Evolutionary conservation across 179 eudicot species (phyloP).

Genomic region (Monotropa hypopitys): DNA sequence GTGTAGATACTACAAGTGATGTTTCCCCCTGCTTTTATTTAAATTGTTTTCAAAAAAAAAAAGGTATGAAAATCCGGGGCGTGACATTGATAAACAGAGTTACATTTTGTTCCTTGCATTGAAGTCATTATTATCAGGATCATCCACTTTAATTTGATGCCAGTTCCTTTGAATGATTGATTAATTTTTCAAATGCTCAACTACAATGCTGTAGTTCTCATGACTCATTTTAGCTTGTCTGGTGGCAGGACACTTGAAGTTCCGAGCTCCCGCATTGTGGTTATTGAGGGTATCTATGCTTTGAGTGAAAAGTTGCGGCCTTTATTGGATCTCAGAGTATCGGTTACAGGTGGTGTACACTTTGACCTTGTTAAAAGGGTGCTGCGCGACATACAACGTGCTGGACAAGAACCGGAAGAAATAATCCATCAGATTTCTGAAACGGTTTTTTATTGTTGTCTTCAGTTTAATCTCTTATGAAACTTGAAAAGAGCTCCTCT

Average conservation of each 20-base stretch:
- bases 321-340: slow-evolving; percentile 74
- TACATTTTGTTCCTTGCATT: not conserved
- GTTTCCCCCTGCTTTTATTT: no score
- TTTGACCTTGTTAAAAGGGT: slow-evolving; percentile 93
- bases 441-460: slow-evolving; percentile 39
- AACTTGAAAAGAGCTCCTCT: slow-evolving; percentile 1
- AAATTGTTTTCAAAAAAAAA: no score
- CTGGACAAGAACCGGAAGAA: slow-evolving; percentile 92
- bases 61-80: no score
- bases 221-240: slow-evolving; percentile 8
- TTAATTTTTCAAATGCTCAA: not conserved
- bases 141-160: not conserved
- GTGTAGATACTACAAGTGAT: no score
- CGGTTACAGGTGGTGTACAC: slow-evolving; percentile 92
- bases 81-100: not conserved
- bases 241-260: slow-evolving; percentile 69
- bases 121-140: not conserved
- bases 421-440: slow-evolving; percentile 94
- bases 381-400: slow-evolving; percentile 86
- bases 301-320: slow-evolving; percentile 80
- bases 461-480: slow-evolving; percentile 1
- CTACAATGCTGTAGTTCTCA: not conserved
- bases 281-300: slow-evolving; percentile 94
- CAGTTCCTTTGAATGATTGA: not conserved
- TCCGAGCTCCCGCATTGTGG: slow-evolving; percentile 78